These are phyloP conservation scores for Rubia balearica DNA, from an alignment of 305 asterid species.

Conservation along the genomic window DNA sequence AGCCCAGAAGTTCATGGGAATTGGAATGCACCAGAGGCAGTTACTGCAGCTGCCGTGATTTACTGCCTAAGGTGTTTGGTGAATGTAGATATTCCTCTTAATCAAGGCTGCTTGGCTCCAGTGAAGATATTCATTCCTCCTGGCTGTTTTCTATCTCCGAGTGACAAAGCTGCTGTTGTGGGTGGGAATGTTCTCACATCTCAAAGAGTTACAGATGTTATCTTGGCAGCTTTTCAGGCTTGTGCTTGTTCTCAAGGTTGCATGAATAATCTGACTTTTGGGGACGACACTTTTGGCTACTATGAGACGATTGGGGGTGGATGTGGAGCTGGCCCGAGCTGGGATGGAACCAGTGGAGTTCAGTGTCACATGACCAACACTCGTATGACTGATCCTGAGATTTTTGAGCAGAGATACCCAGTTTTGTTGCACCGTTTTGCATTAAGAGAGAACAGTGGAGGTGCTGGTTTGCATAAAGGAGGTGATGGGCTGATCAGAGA, in stretches of 20 bases:
- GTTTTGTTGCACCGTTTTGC: constrained; percentile 74
- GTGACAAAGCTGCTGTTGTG: constrained; percentile 87
- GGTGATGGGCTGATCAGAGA: constrained; percentile 89
- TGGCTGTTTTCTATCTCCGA: constrained; percentile 84
- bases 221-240: constrained; percentile 79
- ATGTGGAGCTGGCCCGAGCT: constrained; percentile 84
- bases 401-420: constrained; percentile 94
- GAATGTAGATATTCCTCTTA: constrained; percentile 83
- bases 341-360: constrained; percentile 95
- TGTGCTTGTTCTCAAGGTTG: constrained; percentile 98
- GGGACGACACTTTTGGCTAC: constrained; percentile 82
- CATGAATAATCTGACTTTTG: constrained; percentile 93
- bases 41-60: constrained; percentile 89
- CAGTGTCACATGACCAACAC: constrained; percentile 99
- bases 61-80: constrained; percentile 86
- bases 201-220: constrained; percentile 82
- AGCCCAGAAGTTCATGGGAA: constrained; percentile 94
- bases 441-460: constrained; percentile 76
- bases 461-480: constrained; percentile 65
- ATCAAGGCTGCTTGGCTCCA: constrained; percentile 93
- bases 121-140: constrained; percentile 75
- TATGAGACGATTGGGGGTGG: constrained; percentile 96
- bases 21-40: constrained; percentile 98
- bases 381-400: constrained; percentile 97
- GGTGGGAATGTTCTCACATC: constrained; percentile 96